A percentile compares a stretch with the other conserved stretches of the same genome.
Evolutionary conservation across 2,329 filamentous ascomycete genomes (phyloP).

Genomic region (Dryadomyces sulphureus): DNA sequence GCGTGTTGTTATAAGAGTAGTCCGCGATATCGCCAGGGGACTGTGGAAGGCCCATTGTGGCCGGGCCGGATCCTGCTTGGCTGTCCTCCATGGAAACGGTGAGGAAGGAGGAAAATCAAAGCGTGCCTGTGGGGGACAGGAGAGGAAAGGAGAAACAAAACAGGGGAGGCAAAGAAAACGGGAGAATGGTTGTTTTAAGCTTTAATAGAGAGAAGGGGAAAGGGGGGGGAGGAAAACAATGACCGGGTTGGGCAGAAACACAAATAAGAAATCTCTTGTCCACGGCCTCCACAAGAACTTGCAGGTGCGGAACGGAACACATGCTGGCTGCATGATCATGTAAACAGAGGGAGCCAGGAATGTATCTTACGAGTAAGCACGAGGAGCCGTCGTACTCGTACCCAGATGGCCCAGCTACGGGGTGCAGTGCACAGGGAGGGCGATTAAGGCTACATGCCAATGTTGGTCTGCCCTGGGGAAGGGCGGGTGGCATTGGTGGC

Average conservation of each 20-base stretch:
- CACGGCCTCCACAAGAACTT: background rate
- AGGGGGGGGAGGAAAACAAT: background rate
- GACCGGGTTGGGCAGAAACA: background rate
- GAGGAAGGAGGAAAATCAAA: background rate
- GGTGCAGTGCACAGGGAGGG: background rate
- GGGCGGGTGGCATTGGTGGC: no score
- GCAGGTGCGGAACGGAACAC: background rate
- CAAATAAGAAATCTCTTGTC: background rate
- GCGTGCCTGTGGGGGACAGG: background rate
- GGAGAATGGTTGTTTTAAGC: background rate
- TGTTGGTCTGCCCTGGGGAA: no score
- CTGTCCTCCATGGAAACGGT: background rate
- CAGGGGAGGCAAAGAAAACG: background rate
- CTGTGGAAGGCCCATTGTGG: background rate
- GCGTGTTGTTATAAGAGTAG: background rate
- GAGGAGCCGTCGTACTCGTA: background rate
- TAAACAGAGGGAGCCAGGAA: background rate
- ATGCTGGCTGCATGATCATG: background rate
- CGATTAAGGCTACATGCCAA: background rate
- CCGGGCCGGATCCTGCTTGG: no score
- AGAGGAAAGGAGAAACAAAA: background rate
- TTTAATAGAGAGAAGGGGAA: background rate
- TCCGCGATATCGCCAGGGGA: background rate
- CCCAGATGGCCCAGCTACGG: background rate
- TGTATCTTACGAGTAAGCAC: no score